Conservation (phyloP, 306 rosid species). For the Alnus glutinosa region DNA sequence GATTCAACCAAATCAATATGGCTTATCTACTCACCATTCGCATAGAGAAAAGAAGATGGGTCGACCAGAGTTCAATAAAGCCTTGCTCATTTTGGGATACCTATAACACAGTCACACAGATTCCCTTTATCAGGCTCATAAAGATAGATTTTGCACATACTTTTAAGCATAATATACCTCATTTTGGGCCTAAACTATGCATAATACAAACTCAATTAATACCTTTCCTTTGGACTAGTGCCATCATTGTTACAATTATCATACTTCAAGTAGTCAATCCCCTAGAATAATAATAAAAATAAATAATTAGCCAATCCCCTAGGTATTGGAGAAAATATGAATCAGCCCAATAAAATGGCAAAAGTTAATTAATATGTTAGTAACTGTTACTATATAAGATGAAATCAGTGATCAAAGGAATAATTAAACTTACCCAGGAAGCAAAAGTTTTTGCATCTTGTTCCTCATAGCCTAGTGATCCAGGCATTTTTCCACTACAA, state of each 20-base stretch:
- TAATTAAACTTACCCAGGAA: slow-evolving; percentile 59
- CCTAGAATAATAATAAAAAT: slow-evolving; percentile 29
- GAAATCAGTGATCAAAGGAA: neutral
- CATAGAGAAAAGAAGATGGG: slow-evolving; percentile 67
- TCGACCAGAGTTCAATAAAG: slow-evolving; percentile 50
- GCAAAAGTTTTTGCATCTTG: slow-evolving; percentile 81
- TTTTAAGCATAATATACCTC: neutral
- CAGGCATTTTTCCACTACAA: slow-evolving; percentile 72
- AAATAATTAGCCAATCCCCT: slow-evolving; percentile 58
- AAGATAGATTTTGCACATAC: neutral
- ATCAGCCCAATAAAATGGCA: slow-evolving; percentile 5
- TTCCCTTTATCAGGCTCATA: neutral
- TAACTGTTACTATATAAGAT: too few species aligned
- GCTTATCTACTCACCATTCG: slow-evolving; percentile 59
- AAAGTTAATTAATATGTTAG: neutral
- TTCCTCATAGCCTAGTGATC: slow-evolving; percentile 69
- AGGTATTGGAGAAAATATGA: neutral
- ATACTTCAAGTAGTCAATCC: slow-evolving; percentile 78
- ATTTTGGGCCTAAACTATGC: neutral
- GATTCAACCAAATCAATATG: too few species aligned
- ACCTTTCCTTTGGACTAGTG: slow-evolving; percentile 65
- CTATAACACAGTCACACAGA: slow-evolving; percentile 26
- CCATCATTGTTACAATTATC: slow-evolving; percentile 62
- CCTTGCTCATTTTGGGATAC: slow-evolving; percentile 68
- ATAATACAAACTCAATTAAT: neutral